Percentiles rank a stretch among this genome's conserved stretches.
phyloP scores from a whole-genome alignment of 805 yeast genomes.

The Yamadazyma endophytica region DNA sequence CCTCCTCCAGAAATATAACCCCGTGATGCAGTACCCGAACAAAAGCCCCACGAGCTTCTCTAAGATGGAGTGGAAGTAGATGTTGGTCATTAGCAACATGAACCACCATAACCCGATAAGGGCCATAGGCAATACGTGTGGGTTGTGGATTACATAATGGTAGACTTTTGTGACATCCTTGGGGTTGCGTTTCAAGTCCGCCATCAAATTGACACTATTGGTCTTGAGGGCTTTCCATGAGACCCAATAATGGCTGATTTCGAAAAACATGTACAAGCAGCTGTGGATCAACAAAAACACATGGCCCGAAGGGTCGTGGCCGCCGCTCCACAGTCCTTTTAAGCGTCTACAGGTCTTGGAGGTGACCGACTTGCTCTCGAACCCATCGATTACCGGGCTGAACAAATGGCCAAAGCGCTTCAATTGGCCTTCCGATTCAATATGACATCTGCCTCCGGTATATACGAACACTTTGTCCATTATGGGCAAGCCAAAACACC shows the following conservation, averaged over 20 bases:
- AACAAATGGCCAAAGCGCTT: constrained; percentile 9
- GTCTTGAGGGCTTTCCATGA: constrained; percentile 16
- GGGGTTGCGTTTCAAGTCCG: background rate
- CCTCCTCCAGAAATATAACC: constrained; percentile 17
- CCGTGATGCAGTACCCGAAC: constrained; percentile 47
- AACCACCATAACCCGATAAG: constrained; percentile 64
- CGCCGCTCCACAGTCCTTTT: constrained; percentile 73
- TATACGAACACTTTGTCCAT: constrained; percentile 80
- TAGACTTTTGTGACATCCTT: background rate
- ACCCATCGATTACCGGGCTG: constrained; percentile 6
- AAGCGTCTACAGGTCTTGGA: constrained; percentile 32
- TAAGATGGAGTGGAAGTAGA: constrained; percentile 74
- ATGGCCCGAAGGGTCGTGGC: constrained; percentile 97
- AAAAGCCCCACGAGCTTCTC: constrained; percentile 73
- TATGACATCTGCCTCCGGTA: constrained; percentile 79
- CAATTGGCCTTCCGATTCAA: constrained; percentile 11
- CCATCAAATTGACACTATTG: background rate
- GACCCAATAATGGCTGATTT: constrained; percentile 42
- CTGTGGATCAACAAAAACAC: constrained; percentile 72
- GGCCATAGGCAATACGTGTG: constrained; percentile 21
- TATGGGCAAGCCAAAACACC: constrained; percentile 78
- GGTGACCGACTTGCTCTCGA: constrained; percentile 15
- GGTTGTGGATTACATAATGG: constrained; percentile 15
- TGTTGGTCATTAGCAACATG: constrained; percentile 80
- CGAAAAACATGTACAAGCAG: constrained; percentile 62